Percentiles rank a stretch among this genome's conserved stretches.
Evolutionary conservation across 2,329 filamentous ascomycete species (phyloP).

Genomic region (Trichoderma sp.): DNA sequence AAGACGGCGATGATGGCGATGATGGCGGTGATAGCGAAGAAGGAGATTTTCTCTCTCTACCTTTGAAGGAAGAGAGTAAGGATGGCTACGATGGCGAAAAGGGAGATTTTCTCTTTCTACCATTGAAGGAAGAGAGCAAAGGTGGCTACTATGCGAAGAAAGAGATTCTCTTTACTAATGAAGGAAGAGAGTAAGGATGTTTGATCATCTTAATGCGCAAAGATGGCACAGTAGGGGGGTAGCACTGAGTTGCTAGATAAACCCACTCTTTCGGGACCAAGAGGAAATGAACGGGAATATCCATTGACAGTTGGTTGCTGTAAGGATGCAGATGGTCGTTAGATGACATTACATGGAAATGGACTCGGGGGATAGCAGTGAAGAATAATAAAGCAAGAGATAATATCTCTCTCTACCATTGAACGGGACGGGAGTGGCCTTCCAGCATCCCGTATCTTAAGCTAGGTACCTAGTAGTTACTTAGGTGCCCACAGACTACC

Average conservation of each 20-base stretch:
- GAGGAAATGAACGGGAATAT: not conserved
- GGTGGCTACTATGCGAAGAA: too few relatives aligned
- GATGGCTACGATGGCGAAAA: too few relatives aligned
- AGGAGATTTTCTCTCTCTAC: not conserved
- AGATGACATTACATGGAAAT: rapidly evolving
- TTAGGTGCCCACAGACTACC: too few relatives aligned
- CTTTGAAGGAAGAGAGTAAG: not conserved
- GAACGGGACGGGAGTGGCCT: not conserved
- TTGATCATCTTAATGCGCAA: too few relatives aligned
- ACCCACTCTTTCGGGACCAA: not conserved
- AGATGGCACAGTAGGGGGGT: too few relatives aligned
- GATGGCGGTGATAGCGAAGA: not conserved
- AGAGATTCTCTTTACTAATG: too few relatives aligned
- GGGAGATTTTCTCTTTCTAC: too few relatives aligned
- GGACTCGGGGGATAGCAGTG: not conserved
- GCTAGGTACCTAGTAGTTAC: too few relatives aligned
- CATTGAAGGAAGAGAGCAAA: too few relatives aligned
- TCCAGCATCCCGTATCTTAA: not conserved
- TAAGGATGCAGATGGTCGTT: rapidly evolving
- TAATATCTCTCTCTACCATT: not conserved
- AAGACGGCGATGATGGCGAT: not conserved
- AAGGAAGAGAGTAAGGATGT: too few relatives aligned
- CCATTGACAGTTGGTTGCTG: not conserved
- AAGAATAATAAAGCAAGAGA: not conserved
- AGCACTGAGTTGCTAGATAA: too few relatives aligned